A percentile compares a stretch with the other conserved stretches of the same genome.
Conservation (phyloP, 371 early-diverging fungal species). For the Conidiobolus coronatus region DNA sequence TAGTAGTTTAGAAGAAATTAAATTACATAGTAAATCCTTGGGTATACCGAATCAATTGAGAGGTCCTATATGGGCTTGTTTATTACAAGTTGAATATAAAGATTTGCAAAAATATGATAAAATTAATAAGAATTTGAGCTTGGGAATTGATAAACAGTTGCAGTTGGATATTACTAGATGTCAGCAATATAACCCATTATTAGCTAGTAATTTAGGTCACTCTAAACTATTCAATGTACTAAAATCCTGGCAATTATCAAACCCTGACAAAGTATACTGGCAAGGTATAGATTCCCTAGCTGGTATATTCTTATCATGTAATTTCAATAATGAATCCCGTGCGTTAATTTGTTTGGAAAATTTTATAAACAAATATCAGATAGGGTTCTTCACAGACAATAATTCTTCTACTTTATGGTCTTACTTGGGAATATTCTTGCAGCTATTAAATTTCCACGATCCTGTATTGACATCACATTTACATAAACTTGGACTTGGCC, state of each 20-base stretch:
- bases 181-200: conserved; percentile 54
- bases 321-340: conserved; percentile 45
- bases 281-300: conserved; percentile 67
- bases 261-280: conserved; percentile 53
- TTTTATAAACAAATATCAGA: conserved; percentile 36
- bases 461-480: conserved; percentile 45
- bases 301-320: conserved; percentile 48
- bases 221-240: conserved; percentile 35
- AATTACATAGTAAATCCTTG: conserved; percentile 37
- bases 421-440: conserved; percentile 33
- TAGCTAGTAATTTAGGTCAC: conserved; percentile 48
- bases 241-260: conserved; percentile 40
- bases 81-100: conserved; percentile 39
- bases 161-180: conserved; percentile 53
- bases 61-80: conserved; percentile 54
- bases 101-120: conserved; percentile 24
- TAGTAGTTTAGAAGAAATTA: conserved; percentile 30
- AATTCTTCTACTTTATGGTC: conserved; percentile 40
- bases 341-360: conserved; percentile 38
- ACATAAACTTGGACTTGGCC: conserved; percentile 30
- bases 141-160: conserved; percentile 30
- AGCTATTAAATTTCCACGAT: conserved; percentile 43
- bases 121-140: conserved; percentile 26
- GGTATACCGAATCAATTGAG: conserved; percentile 54
- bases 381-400: conserved; percentile 41